A percentile compares a stretch with the other conserved stretches of the same genome.
Conservation (phyloP, 441 rosid genomes). For the Jatropha multifida region DNA sequence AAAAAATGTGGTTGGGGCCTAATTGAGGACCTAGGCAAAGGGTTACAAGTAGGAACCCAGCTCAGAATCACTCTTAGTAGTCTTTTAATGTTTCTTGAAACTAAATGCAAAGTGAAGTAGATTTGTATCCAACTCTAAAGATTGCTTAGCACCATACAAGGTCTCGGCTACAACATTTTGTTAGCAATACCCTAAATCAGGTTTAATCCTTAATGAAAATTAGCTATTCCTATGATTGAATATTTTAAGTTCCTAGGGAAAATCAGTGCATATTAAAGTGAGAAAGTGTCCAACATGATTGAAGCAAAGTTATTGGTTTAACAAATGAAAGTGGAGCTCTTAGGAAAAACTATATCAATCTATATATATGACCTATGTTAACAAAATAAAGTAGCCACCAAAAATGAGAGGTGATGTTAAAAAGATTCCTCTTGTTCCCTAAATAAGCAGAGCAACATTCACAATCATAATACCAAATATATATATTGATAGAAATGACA, state of each 20-base stretch:
- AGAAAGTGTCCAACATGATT: neutral
- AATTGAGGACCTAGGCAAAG: neutral
- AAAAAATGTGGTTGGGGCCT: neutral
- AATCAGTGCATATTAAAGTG: neutral
- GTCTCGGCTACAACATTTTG: neutral
- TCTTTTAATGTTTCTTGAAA: neutral
- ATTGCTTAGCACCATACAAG: neutral
- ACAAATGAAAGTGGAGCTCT: conserved; percentile 5
- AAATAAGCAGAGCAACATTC: neutral
- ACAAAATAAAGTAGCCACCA: neutral
- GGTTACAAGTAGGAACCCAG: neutral
- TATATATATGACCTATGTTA: neutral
- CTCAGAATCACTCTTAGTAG: neutral
- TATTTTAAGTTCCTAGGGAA: neutral
- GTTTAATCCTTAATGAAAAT: neutral
- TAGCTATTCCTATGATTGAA: neutral
- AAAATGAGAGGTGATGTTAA: neutral
- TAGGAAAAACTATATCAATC: neutral
- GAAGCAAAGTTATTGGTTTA: conserved; percentile 3
- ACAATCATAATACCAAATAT: neutral
- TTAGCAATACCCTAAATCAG: neutral
- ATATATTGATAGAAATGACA: neutral
- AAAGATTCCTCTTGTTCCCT: conserved; percentile 14
- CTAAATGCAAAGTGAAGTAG: neutral
- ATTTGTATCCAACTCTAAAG: neutral